Percentiles rank a stretch among this genome's conserved stretches.
Conservation (phyloP, 2,329 filamentous ascomycete genomes). For the Colletotrichum costaricense region DNA sequence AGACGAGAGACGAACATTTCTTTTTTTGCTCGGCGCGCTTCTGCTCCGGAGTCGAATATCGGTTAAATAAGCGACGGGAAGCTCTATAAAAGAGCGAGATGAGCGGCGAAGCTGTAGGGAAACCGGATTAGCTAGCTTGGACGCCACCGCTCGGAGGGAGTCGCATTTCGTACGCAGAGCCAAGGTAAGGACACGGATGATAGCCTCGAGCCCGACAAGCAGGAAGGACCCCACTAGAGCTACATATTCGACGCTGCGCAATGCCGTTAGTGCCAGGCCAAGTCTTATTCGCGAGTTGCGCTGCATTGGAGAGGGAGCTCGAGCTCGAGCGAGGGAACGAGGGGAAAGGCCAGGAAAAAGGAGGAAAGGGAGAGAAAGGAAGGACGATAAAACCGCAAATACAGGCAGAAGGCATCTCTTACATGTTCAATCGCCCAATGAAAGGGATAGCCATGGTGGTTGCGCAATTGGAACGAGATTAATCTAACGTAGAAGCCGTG, state of each 20-base stretch:
- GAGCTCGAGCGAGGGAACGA: not conserved
- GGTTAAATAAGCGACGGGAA: conserved; percentile 86
- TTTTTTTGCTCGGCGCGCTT: conserved; percentile 76
- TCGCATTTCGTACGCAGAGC: conserved; percentile 76
- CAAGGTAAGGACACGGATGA: conserved; percentile 88
- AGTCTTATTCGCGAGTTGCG: not conserved
- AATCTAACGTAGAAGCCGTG: conserved; percentile 13
- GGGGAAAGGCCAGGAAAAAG: not conserved
- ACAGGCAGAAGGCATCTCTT: conserved; percentile 41
- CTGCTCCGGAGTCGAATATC: conserved; percentile 76
- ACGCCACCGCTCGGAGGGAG: not conserved
- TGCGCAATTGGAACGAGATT: conserved; percentile 33
- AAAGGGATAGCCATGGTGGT: conserved; percentile 63
- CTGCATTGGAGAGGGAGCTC: conserved; percentile 30
- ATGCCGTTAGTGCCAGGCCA: conserved; percentile 27
- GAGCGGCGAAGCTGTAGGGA: conserved; percentile 74
- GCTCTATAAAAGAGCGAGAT: conserved; percentile 85
- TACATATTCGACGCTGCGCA: conserved; percentile 81
- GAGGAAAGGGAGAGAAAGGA: conserved; percentile 3
- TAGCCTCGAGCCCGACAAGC: conserved; percentile 82
- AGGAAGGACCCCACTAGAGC: conserved; percentile 86
- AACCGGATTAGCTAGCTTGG: conserved; percentile 34
- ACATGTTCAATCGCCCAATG: conserved; percentile 64
- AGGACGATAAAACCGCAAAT: not conserved
- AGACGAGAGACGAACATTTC: conserved; percentile 60